These are phyloP conservation scores for Coffea canephora DNA, from an alignment of 257 asterid genomes.

Conservation along the genomic window DNA sequence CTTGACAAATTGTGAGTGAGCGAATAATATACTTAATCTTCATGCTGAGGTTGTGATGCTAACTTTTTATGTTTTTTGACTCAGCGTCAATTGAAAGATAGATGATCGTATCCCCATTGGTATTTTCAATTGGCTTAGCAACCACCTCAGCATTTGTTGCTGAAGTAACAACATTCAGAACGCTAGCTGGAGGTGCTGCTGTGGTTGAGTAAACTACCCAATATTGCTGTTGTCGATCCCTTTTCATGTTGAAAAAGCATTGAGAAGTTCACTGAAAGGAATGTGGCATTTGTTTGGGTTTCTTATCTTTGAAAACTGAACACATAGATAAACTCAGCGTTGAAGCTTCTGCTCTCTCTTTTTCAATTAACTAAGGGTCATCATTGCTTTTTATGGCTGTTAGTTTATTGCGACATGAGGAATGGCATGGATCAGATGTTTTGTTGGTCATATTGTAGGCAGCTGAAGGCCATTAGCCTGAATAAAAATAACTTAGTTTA, in stretches of 20 bases:
- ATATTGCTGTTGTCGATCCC: background rate
- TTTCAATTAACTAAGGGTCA: background rate
- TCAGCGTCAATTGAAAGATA: constrained; percentile 78
- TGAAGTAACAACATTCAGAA: constrained; percentile 4
- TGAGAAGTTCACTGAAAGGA: background rate
- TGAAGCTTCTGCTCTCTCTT: background rate
- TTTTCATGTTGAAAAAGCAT: background rate
- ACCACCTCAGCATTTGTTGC: background rate
- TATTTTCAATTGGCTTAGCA: background rate
- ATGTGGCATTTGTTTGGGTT: background rate
- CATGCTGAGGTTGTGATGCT: constrained; percentile 16
- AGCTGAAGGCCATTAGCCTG: background rate
- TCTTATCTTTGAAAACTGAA: background rate
- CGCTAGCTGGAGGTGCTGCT: background rate
- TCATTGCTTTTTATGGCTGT: background rate
- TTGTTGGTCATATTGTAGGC: background rate
- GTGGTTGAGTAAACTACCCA: background rate
- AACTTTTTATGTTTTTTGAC: constrained; percentile 11
- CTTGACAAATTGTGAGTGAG: background rate
- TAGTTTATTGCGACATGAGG: background rate
- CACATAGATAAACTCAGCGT: background rate
- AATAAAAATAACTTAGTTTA: background rate
- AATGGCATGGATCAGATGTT: background rate
- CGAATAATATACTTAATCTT: background rate
- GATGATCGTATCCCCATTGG: constrained; percentile 34